Evolutionary conservation across 441 rosid species (phyloP).

Genomic region (Oxalis stricta): DNA sequence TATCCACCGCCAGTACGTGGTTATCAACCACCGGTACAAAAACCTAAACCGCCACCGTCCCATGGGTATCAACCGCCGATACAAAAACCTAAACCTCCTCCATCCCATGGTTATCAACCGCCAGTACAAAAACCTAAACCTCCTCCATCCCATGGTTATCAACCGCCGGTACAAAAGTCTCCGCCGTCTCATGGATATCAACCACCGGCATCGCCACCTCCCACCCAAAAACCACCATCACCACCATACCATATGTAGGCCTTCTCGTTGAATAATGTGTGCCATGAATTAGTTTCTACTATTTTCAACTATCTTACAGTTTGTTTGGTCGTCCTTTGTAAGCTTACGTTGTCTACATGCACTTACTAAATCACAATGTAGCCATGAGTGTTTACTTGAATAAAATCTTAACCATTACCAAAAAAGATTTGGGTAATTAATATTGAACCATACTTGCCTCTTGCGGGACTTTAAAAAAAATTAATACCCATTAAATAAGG

Average conservation of each 20-base stretch:
- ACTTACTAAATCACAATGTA: too few relatives aligned
- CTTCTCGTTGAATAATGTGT: too few relatives aligned
- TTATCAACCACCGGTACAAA: background rate
- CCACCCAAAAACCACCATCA: background rate
- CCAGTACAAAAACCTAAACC: background rate
- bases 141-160: slow-evolving; percentile 1
- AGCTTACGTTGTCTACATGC: too few relatives aligned
- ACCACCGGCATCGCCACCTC: background rate
- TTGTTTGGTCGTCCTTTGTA: too few relatives aligned
- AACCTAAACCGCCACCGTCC: background rate
- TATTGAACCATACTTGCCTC: too few relatives aligned
- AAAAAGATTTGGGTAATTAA: too few relatives aligned
- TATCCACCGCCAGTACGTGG: background rate
- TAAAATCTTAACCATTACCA: too few relatives aligned
- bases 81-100: background rate
- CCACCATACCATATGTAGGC: background rate
- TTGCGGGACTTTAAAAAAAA: too few relatives aligned
- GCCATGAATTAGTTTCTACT: background rate
- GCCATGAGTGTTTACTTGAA: too few relatives aligned
- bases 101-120: slow-evolving; percentile 2
- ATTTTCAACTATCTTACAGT: background rate
- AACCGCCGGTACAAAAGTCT: background rate
- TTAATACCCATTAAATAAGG: too few relatives aligned
- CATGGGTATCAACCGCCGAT: background rate
- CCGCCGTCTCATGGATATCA: slow-evolving; percentile 1